phyloP scores from a whole-genome alignment of 2,329 filamentous ascomycete genomes.

The Fusarium torulosum region DNA sequence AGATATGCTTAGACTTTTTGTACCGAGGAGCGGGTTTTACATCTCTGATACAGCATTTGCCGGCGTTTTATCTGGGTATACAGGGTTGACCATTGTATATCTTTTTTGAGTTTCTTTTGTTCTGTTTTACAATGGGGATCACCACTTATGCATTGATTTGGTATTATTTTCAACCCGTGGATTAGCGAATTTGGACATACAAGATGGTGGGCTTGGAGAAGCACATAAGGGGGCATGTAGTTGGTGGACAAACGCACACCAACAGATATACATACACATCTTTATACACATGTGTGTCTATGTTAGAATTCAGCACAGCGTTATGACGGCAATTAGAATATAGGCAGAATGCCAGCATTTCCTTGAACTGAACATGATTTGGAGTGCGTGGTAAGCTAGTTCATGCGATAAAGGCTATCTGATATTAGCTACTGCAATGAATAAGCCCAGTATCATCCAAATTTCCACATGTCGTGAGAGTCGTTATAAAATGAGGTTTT shows the following conservation, averaged over 20 bases:
- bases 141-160: slow-evolving; percentile 11
- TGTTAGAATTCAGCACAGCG: slow-evolving; percentile 16
- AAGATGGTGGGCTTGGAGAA: slow-evolving; percentile 4
- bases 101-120: slow-evolving; percentile 3
- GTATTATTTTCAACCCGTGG: slow-evolving; percentile 9
- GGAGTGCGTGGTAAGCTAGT: background rate
- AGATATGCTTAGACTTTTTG: slow-evolving; percentile 49
- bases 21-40: background rate
- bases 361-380: background rate
- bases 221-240: slow-evolving; percentile 9
- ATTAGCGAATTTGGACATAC: slow-evolving; percentile 19
- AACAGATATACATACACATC: slow-evolving; percentile 20
- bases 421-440: background rate
- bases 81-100: slow-evolving; percentile 11
- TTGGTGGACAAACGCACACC: slow-evolving; percentile 9
- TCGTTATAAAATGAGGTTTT: background rate
- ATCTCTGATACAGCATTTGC: slow-evolving; percentile 34
- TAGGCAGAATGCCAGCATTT: slow-evolving; percentile 9
- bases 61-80: slow-evolving; percentile 40
- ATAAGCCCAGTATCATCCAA: background rate
- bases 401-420: background rate
- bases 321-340: slow-evolving; percentile 21
- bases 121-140: background rate
- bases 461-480: background rate
- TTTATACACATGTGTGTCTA: slow-evolving; percentile 10